Evolutionary conservation across 805 yeast genomes (phyloP).

Genomic region (Ogataea ramenticola): DNA sequence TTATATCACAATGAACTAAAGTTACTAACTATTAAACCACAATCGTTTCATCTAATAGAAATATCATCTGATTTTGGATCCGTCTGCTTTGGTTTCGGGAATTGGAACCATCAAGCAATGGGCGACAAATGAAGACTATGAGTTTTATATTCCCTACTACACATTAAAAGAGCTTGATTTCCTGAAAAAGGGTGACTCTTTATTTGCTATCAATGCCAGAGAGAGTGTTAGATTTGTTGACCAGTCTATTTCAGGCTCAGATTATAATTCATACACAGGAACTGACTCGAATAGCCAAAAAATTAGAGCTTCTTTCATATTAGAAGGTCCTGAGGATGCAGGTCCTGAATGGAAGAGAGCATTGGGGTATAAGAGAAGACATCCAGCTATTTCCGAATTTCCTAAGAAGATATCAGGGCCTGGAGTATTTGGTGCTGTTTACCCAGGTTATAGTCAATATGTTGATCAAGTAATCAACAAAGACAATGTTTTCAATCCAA

Average conservation of each 20-base stretch:
- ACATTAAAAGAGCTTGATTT: constrained; percentile 56
- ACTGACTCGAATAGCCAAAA: constrained; percentile 1
- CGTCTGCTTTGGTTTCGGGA: constrained; percentile 62
- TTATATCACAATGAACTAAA: no score
- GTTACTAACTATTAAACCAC: no score
- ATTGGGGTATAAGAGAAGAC: constrained; percentile 33
- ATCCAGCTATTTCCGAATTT: constrained; percentile 35
- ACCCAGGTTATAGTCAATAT: not conserved
- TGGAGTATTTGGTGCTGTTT: constrained; percentile 8
- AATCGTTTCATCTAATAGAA: not conserved
- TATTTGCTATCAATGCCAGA: constrained; percentile 56
- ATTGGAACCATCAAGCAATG: constrained; percentile 61
- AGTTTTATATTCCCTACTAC: constrained; percentile 46
- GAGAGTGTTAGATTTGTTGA: constrained; percentile 61
- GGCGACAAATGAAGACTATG: constrained; percentile 35
- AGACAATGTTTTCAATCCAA: not conserved
- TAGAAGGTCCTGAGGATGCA: constrained; percentile 34
- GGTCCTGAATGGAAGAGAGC: constrained; percentile 48
- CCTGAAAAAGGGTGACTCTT: constrained; percentile 43
- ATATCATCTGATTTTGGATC: constrained; percentile 49
- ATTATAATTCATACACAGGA: not conserved
- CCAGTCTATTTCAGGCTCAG: constrained; percentile 15
- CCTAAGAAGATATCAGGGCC: constrained; percentile 12
- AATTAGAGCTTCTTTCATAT: constrained; percentile 19
- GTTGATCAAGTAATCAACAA: not conserved